These are phyloP conservation scores for Chaetomium sp. DNA, from an alignment of 2,329 filamentous ascomycete species.

Conservation along the genomic window DNA sequence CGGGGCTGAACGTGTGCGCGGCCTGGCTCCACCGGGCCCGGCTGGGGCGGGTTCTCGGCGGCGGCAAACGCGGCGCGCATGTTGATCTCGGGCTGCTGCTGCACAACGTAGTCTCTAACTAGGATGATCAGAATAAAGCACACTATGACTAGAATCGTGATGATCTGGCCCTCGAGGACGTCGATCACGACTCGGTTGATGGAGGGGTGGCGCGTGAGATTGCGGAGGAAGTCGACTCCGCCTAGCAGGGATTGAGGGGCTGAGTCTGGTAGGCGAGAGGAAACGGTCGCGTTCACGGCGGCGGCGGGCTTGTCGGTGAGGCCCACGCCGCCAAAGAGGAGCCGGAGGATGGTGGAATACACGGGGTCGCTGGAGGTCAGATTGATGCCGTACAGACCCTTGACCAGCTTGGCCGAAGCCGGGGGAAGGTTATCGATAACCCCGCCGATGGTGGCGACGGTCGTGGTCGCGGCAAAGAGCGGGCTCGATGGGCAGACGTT, in stretches of 20 bases:
- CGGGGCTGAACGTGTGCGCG: background rate
- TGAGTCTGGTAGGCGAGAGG: constrained; percentile 27
- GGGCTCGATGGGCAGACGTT: constrained; percentile 46
- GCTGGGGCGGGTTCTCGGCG: constrained; percentile 27
- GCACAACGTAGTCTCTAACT: constrained; percentile 96
- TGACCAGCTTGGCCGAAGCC: constrained; percentile 37
- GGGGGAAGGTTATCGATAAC: constrained; percentile 42
- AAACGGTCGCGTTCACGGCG: constrained; percentile 31
- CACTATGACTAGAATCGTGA: constrained; percentile 87
- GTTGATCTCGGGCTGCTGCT: constrained; percentile 92
- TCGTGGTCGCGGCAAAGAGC: constrained; percentile 44
- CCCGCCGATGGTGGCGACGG: constrained; percentile 42
- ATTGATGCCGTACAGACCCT: constrained; percentile 39
- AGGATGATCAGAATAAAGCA: constrained; percentile 97
- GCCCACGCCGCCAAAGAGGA: constrained; percentile 36
- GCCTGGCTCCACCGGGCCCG: background rate
- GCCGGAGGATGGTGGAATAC: constrained; percentile 39
- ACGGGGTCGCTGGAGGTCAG: constrained; percentile 40
- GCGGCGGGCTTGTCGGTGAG: constrained; percentile 30
- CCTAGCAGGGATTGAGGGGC: constrained; percentile 54
- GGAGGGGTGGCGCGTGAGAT: constrained; percentile 67
- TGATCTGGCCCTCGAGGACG: constrained; percentile 87
- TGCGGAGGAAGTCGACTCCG: constrained; percentile 58
- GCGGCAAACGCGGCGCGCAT: constrained; percentile 67
- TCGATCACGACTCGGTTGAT: constrained; percentile 81